Base-by-base conservation (phyloP, 495 filamentous ascomycete genomes). In the Cercophora scortea region DNA sequence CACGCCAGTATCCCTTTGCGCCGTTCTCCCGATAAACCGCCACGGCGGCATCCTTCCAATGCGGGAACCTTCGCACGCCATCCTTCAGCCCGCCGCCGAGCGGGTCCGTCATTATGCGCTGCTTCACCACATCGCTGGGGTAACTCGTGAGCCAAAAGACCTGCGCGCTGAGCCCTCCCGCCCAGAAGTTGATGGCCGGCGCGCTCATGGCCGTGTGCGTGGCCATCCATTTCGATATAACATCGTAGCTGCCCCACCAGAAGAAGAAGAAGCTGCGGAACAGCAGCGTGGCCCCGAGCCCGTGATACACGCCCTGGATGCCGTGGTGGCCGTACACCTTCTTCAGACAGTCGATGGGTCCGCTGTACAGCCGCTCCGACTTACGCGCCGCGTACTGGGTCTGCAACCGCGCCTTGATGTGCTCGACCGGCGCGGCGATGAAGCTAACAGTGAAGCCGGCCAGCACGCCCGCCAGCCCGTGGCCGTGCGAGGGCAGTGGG, bases 201-300 rank as follows among this genome's bases (percentile, higher is more conserved):
- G 83, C 80, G 16, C 86, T 87, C 51, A 95, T 71, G n/a, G 45
- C 70, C 13, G 90, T 95, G 45, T 80, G 71, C 18, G 80, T 67
- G 39, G 76, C 67, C 61, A 98, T 71, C 52, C 77, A 64, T 16
- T 82, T 73, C 13, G 87, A 88, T 51, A 96, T 75, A 16, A 95
- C 48, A 56, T 95, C 91, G 70, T 98, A 98, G 36, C 81, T 84
- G 10, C 85, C 86, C 93, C 93, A 98, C 92, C 90, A 95, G 73
- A 86, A 93, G 78, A 95, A 95, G 77, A 98, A 98, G 69, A 90
- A 94, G 6, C 84, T 81, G 18, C 93, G 79, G 72, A 96, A 96
- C 47, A 98, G 60, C 33, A 96, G 73, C 0, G 93, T 98, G 1
- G 93, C 87, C 32, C 65, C 74, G 35, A 98, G 71, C 0, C 93